Evolutionary conservation across 805 yeast species (phyloP).

Genomic region (Ogataea angusta): DNA sequence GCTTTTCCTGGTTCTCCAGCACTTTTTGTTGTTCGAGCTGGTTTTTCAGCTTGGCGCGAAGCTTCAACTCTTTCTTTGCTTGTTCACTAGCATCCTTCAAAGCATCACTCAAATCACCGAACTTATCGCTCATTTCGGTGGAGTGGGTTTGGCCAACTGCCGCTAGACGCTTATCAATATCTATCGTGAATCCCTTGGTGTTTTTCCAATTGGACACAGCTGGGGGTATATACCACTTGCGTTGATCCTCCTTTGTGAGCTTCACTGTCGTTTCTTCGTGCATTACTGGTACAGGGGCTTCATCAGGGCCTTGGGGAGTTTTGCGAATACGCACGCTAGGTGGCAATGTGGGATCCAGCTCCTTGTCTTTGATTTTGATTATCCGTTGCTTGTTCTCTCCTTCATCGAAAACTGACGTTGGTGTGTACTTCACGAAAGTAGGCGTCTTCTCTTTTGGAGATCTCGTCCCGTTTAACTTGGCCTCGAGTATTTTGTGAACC

Average conservation of each 20-base stretch:
- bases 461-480: conserved; percentile 35
- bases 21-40: conserved; percentile 49
- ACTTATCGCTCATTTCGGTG: conserved; percentile 50
- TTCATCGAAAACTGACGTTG: conserved; percentile 34
- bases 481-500: conserved; percentile 48
- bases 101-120: conserved; percentile 65
- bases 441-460: conserved; percentile 30
- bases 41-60: conserved; percentile 48
- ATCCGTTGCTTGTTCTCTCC: conserved; percentile 38
- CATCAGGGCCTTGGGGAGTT: conserved; percentile 63
- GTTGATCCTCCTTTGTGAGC: conserved; percentile 68
- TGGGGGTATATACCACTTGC: conserved; percentile 84
- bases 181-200: conserved; percentile 82
- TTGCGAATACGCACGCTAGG: conserved; percentile 70
- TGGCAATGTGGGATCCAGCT: conserved; percentile 85
- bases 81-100: conserved; percentile 63
- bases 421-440: conserved; percentile 44
- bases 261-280: conserved; percentile 53
- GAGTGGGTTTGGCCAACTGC: conserved; percentile 41
- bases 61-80: conserved; percentile 54
- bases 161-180: conserved; percentile 73
- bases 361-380: conserved; percentile 63
- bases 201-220: conserved; percentile 96
- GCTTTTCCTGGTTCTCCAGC: conserved; percentile 47
- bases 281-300: conserved; percentile 56